Base-by-base conservation (phyloP, 1,284 basidiomycete species). In the Leccinum laetum region DNA sequence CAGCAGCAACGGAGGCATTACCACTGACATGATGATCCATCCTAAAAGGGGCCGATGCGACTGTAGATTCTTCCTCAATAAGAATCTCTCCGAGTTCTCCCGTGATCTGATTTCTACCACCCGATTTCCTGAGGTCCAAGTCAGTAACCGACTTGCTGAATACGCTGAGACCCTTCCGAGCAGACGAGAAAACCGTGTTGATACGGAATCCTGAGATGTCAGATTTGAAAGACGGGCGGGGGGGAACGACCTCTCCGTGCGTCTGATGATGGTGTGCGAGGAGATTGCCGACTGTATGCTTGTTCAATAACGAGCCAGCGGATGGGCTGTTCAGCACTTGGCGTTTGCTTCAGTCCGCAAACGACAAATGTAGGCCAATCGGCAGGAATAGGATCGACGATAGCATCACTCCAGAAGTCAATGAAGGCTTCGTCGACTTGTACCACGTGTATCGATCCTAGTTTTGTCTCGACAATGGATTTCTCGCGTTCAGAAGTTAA, bases 401-500 rank as follows among this genome's bases (percentile, higher is more conserved):
- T 71, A 2, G 88, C 83, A 69, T 92, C 90, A 61, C 81, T 83
- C 89, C 90, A 92, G 72, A 91, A 92, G 74, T 92, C 91, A 63
- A 91, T 77, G 73, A 92, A 92, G 1, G 89, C 89, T 71, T 92
- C 90, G 70, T 92, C 91, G 6, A 92, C 72, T 67, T 86, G 82
- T n/a, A 86, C 76, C 39, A 84, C 67, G 24, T 81, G 79, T 5
- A 88, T 76, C 1, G 74, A 72, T 2, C 65, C 64, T n/a, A 78
- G 67, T 11, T 78, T 74, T 0, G 82, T 80, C 18, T 82, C 78
- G 55, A 78, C 61, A 16, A 77, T 65, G 46, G 75, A 71, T 18
- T 70, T 63, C 66, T 76, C 66, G 61, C 60, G 14, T 64, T 66
- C 66, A 14, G 62, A 61, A 4, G 68, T n/a, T 11, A 68, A 56